Evolutionary conservation across 2,329 filamentous ascomycete genomes (phyloP).

Genomic region (Remersonia thermophila): DNA sequence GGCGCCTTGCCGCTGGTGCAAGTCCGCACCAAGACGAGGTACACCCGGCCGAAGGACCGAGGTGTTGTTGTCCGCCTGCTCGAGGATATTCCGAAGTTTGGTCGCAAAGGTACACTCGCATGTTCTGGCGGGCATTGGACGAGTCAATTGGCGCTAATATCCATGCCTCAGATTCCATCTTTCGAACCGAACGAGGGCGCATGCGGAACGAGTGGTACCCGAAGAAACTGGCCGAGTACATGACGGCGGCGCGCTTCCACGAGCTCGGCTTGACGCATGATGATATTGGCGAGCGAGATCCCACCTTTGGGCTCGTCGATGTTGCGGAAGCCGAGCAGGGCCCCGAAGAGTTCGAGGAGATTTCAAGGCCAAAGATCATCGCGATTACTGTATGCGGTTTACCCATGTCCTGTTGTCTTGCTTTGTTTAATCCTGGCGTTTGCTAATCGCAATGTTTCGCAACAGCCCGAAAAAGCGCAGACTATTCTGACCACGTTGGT

Average conservation of each 20-base stretch:
- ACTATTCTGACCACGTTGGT: constrained; percentile 24
- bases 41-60: constrained; percentile 25
- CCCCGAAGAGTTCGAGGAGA: neutral
- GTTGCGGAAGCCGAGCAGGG: neutral
- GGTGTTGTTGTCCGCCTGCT: constrained; percentile 33
- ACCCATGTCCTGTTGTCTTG: neutral
- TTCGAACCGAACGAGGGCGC: constrained; percentile 23
- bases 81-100: constrained; percentile 28
- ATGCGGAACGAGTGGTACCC: constrained; percentile 28
- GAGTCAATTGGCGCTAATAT: constrained; percentile 1
- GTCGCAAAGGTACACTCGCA: constrained; percentile 23
- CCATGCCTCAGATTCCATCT: constrained; percentile 19
- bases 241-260: constrained; percentile 21
- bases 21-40: constrained; percentile 26
- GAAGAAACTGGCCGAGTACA: constrained; percentile 24
- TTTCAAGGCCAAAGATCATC: neutral
- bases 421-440: neutral
- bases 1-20: constrained; percentile 20
- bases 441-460: constrained; percentile 2
- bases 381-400: constrained; percentile 1
- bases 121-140: neutral
- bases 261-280: constrained; percentile 20
- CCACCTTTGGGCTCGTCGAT: constrained; percentile 15
- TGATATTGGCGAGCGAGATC: constrained; percentile 22
- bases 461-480: constrained; percentile 25